Base-by-base conservation (phyloP, 208 protist species). In the Leishmania turanica region DNA sequence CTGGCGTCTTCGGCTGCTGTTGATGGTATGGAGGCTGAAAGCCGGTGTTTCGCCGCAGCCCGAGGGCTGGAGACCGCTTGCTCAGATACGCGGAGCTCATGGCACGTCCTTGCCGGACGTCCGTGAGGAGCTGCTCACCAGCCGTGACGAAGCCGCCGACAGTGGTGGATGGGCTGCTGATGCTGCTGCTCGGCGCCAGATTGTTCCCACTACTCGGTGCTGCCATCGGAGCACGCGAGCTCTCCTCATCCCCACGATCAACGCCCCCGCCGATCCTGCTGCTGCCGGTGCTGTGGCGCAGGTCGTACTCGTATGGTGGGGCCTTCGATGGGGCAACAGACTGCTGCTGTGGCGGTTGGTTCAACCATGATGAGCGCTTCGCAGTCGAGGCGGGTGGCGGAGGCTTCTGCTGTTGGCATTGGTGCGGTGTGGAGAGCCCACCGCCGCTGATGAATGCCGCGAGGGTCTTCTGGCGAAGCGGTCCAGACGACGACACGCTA, bases 1-100 rank as follows among this genome's bases (percentile, higher is more conserved):
- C 60, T 60, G 65, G 58, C 2, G 53, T 17, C 62, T 81, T 78
- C 42, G 62, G 83, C 80, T 83, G 89, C 75, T 76, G 86, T n/a
- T 87, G 87, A 13, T 88, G 91, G 80, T 92, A 91, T 24, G 90
- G 92, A 1, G 90, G 84, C 54, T 88, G 86, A 71, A 92, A 95
- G 49, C 90, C 85, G 8, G 79, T 31, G 34, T 51, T 83, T 27
- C 92, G 90, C 31, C 92, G 90, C 34, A 95, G 90, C 1, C 92
- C 92, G 13, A 95, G 81, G 21, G 89, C 89, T 21, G 90, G 92
- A 45, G 88, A 88, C 19, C 90, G 88, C 15, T 82, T 84, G 47
- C 86, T 86, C 64, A 91, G 75, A 49, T 84, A 77, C 31, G 88
- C 78, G 37, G 88, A 86, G 80, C 54, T 86, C 72, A 90, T 83